A percentile compares a stretch with the other conserved stretches of the same genome.
These are phyloP conservation scores for Rhododendron ovatum DNA, from an alignment of 148 eudicot genomes.

Conservation along the genomic window DNA sequence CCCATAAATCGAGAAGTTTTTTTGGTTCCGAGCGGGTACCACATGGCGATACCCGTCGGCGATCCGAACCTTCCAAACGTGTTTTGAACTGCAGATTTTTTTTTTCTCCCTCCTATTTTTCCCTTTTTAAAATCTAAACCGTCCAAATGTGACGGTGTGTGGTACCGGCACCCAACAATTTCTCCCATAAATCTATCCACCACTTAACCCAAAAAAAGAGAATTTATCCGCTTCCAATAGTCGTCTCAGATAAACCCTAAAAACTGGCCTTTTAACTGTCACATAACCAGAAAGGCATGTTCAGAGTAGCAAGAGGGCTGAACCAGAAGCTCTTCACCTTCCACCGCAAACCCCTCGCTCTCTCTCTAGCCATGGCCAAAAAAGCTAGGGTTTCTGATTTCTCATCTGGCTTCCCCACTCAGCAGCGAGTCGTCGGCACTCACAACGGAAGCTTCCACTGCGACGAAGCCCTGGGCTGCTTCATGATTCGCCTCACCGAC, in stretches of 20 bases:
- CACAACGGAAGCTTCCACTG: constrained; percentile 98
- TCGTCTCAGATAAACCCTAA: background rate
- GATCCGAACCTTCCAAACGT: too few species aligned
- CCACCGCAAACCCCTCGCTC: constrained; percentile 1
- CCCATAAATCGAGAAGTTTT: too few species aligned
- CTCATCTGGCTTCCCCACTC: constrained; percentile 33
- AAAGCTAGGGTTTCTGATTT: constrained; percentile 32
- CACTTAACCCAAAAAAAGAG: too few species aligned
- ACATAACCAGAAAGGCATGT: constrained; percentile 14
- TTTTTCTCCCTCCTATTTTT: too few species aligned
- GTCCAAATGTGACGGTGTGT: too few species aligned
- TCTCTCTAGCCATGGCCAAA: constrained; percentile 27
- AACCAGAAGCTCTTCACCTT: constrained; percentile 15
- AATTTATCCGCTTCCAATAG: background rate
- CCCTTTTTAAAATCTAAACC: too few species aligned
- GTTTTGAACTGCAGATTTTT: too few species aligned
- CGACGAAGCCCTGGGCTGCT: constrained; percentile 92
- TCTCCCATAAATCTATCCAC: too few species aligned
- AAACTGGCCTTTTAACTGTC: background rate
- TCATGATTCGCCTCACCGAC: constrained; percentile 75
- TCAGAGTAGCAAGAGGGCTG: constrained; percentile 15
- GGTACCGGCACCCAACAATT: too few species aligned
- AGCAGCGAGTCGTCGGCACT: constrained; percentile 66
- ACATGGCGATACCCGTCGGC: too few species aligned
- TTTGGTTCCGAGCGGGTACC: too few species aligned